These are phyloP conservation scores for Leccinellum luteum DNA, from an alignment of 768 basidiomycete species.

Conservation along the genomic window DNA sequence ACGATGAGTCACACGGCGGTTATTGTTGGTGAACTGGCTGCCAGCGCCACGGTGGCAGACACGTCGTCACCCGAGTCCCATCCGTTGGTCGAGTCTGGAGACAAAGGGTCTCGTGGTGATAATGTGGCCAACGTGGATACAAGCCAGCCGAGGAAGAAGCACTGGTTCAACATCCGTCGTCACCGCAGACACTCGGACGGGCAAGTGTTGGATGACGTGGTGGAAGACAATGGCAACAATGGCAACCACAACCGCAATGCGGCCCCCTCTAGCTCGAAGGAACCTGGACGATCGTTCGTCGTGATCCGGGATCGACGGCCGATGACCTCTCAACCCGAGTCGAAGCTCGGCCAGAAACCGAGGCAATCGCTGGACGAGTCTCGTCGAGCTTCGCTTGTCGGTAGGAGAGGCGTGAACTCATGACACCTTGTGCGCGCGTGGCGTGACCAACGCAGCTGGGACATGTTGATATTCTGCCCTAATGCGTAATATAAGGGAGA, in stretches of 20 bases:
- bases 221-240: constrained; percentile 7
- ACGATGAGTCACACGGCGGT: constrained; percentile 84
- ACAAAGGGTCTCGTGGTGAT: constrained; percentile 18
- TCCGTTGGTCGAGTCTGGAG: constrained; percentile 18
- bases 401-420: constrained; percentile 28
- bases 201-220: constrained; percentile 32
- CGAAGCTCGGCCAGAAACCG: constrained; percentile 18
- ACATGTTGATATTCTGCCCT: constrained; percentile 14
- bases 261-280: constrained; percentile 30
- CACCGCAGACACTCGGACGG: constrained; percentile 61
- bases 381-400: constrained; percentile 26
- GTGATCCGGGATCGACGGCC: constrained; percentile 60
- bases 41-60: constrained; percentile 19
- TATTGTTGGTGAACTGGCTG: constrained; percentile 58
- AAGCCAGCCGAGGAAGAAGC: constrained; percentile 56
- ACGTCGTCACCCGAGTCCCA: constrained; percentile 18
- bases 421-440: constrained; percentile 11
- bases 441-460: not conserved
- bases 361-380: constrained; percentile 32
- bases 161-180: constrained; percentile 67
- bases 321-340: constrained; percentile 31
- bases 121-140: constrained; percentile 37
- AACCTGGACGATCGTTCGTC: constrained; percentile 59
- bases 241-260: constrained; percentile 15
- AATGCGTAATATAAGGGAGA: constrained; percentile 13